Evolutionary conservation across 176 grass and related monocot species (phyloP), one percentile per base, ranked within the genome.

Genomic region (Hordeum marinum): DNA sequence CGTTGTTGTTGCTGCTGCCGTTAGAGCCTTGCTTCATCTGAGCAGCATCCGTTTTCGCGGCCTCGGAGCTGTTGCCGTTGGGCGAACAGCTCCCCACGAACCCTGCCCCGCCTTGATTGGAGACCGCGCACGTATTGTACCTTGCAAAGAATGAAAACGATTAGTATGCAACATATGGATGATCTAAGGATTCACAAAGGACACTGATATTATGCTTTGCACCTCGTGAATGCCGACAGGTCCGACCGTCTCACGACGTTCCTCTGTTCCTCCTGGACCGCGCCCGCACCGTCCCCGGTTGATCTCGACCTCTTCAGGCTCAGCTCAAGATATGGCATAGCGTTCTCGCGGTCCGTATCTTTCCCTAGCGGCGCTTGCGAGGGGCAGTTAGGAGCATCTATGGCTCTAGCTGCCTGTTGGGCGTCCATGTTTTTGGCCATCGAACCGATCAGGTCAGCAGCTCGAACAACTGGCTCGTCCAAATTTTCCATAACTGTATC

Each of bases 1-100:
- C 95, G 46, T 98, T 93, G 79, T 91, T 91, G 26, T 98, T 85
- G 83, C 89, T 92, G 76, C 89, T 90, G 25, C 82, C 91, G n/a
- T 98, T 93, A 13, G 95, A 98, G 68, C 93, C 91, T 60, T 98
- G 90, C 26, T 95, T 80, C 45, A 85, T 62, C 39, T 76, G 69
- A 84, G 68, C 89, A 84, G 81, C 89, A 83, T 85, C 82, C 23
- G 80, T 89, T 81, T 89, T 98, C 76, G 80, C 59, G 78, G 89
- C 93, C 77, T 95, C 93, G 0, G 91, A 98, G 82, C 95, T 91
- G 71, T 92, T 92, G 69, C 87, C 89, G 65, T 90, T 63, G 0
- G 65, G 91, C 0, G 95, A 98, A 62, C 87, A 95, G 85, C 91
- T 95, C 58, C 85, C 89, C 9, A 76, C 77, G 9, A 74, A 75